Percentiles rank a stretch among this genome's conserved stretches.
phyloP scores from a whole-genome alignment of 352 stramenopile species.

The Phytophthora hybrid region DNA sequence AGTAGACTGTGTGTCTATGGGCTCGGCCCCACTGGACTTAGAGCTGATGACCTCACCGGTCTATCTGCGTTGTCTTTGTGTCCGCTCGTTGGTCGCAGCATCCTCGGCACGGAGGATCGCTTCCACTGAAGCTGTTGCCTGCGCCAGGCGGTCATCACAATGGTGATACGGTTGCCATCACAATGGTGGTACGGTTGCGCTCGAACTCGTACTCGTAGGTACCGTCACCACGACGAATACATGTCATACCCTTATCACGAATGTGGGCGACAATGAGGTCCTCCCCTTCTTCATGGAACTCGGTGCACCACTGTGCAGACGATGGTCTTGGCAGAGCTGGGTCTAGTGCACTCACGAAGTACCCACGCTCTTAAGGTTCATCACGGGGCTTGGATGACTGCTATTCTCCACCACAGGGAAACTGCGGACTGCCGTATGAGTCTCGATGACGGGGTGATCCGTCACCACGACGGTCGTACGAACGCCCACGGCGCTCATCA shows the following conservation, averaged over 20 bases:
- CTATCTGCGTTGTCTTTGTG: too few relatives aligned
- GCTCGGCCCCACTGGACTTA: too few relatives aligned
- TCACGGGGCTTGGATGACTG: neutral
- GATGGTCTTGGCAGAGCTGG: neutral
- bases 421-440: neutral
- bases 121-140: too few relatives aligned
- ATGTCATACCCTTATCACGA: neutral
- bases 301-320: neutral
- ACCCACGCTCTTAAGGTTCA: neutral
- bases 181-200: neutral
- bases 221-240: neutral
- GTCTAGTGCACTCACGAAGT: neutral
- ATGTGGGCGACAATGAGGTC: neutral
- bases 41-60: too few relatives aligned
- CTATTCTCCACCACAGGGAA: neutral
- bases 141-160: too few relatives aligned
- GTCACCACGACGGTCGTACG: neutral
- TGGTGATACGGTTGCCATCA: too few relatives aligned
- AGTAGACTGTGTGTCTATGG: too few relatives aligned
- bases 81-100: too few relatives aligned
- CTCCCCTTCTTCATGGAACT: neutral
- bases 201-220: neutral
- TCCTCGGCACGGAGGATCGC: too few relatives aligned
- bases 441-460: neutral
- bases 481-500: neutral